Conservation (phyloP, 2,329 filamentous ascomycete genomes). For the Aspergillus pseudoglaucus region DNA sequence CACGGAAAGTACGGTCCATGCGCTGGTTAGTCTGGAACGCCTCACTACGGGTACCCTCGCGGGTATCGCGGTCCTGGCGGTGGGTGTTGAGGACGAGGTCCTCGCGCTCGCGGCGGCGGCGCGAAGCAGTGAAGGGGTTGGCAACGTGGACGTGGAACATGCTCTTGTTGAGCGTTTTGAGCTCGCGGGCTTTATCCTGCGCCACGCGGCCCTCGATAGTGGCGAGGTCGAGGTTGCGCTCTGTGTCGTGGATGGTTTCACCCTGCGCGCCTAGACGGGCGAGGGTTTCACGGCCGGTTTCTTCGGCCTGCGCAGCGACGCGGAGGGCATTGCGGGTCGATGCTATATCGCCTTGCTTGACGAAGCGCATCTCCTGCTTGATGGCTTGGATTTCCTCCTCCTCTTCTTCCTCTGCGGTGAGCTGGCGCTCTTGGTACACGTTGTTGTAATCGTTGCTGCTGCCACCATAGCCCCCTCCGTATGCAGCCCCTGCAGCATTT, state of each 20-base stretch:
- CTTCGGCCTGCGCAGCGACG: slow-evolving; percentile 62
- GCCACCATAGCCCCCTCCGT: slow-evolving; percentile 22
- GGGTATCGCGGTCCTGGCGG: slow-evolving; percentile 48
- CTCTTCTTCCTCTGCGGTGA: slow-evolving; percentile 75
- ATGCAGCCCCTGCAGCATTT: slow-evolving; percentile 2
- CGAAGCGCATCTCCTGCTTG: slow-evolving; percentile 66
- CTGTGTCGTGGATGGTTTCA: slow-evolving; percentile 73
- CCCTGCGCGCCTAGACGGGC: slow-evolving; percentile 70
- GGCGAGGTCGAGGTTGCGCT: slow-evolving; percentile 74
- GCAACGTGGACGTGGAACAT: slow-evolving; percentile 83
- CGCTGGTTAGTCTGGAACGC: slow-evolving; percentile 52
- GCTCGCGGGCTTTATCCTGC: slow-evolving; percentile 71
- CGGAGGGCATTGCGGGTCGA: slow-evolving; percentile 64
- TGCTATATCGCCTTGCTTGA: slow-evolving; percentile 72
- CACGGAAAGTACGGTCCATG: slow-evolving; percentile 58
- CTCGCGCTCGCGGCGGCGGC: slow-evolving; percentile 59
- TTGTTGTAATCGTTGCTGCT: slow-evolving; percentile 31
- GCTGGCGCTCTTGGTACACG: slow-evolving; percentile 61
- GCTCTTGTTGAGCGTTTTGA: slow-evolving; percentile 78
- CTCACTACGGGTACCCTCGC: slow-evolving; percentile 50
- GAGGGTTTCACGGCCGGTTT: slow-evolving; percentile 65
- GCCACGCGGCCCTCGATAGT: slow-evolving; percentile 68
- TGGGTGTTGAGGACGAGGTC: slow-evolving; percentile 62
- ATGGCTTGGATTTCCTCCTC: slow-evolving; percentile 65
- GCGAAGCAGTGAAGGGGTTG: slow-evolving; percentile 69